phyloP scores from a whole-genome alignment of 1,284 basidiomycete genomes.

The Wolfiporia cocos region DNA sequence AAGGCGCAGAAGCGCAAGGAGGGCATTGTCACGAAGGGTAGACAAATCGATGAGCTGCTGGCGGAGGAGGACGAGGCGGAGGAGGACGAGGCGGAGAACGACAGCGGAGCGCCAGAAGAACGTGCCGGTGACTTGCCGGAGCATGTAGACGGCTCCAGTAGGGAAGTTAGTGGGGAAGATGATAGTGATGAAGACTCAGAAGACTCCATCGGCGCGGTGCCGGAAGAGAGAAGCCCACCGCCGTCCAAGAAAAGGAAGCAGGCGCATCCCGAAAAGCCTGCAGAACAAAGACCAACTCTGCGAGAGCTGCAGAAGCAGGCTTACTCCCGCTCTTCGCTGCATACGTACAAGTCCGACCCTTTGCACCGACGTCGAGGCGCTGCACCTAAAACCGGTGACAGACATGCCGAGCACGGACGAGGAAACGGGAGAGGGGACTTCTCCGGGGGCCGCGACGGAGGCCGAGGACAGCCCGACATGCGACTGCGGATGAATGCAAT shows the following conservation, averaged over 20 bases:
- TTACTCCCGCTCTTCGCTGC: conserved; percentile 52
- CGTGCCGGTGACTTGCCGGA: not conserved
- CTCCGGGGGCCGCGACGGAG: conserved; percentile 16
- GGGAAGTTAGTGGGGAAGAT: not conserved
- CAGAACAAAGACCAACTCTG: conserved; percentile 20
- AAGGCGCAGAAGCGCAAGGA: conserved; percentile 66
- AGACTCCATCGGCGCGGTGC: too few relatives aligned
- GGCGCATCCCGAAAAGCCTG: not conserved
- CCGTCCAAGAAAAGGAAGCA: conserved; percentile 4
- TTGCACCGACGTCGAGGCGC: conserved; percentile 25
- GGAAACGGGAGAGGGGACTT: conserved; percentile 10
- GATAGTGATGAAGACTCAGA: conserved; percentile 8
- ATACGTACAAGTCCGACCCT: conserved; percentile 47
- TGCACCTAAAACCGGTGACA: not conserved
- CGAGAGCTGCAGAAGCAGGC: conserved; percentile 57
- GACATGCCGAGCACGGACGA: conserved; percentile 9
- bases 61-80: conserved; percentile 11
- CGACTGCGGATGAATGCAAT: conserved; percentile 73
- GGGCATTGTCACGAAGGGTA: conserved; percentile 27
- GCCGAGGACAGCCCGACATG: conserved; percentile 67
- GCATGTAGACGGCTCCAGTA: too few relatives aligned
- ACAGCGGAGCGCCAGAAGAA: conserved; percentile 16
- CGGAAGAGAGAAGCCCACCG: conserved; percentile 1
- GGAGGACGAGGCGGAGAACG: conserved; percentile 6
- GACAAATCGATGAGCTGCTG: conserved; percentile 11